Evolutionary conservation across 2,329 filamentous ascomycete species (phyloP), one percentile per base, ranked within the genome.

Genomic region (Rutstroemia sp.): DNA sequence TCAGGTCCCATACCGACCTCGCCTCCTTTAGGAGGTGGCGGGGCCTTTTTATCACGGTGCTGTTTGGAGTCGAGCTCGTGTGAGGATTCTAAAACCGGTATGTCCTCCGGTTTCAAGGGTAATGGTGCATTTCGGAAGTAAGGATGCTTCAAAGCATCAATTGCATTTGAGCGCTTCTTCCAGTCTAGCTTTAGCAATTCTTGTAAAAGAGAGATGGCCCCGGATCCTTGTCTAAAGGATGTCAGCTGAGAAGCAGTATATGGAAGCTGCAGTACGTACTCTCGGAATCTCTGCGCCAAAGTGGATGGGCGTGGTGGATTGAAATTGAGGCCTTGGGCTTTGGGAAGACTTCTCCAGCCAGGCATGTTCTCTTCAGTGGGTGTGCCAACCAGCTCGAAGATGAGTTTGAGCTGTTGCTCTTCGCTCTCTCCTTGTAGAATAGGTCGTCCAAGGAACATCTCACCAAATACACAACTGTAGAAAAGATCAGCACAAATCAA

Each of bases 61-160:
- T 92, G 95, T 69, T 91, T 84, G 51, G 92, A 83, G 69, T 99
- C 94, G n/a, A 97, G 77, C 71, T 99, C 94, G 72, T 99, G 94
- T 46, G 91, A 96, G 66, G 96, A 92, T 68, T 95, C 89, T 67
- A 96, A 97, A 16, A 76, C 81, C 2, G 94, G 94, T n/a, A 99
- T 80, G 51, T 97, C 91, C 61, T 87, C 86, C 1, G 94, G 90
- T 55, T 82, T 81, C 40, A 92, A 84, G 8, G 94, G 94, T 4
- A 87, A 76, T 4, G 94, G 94, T 1, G 80, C 73, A 56, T 82
- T 87, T 60, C 83, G 86, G 75, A 99, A 97, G 72, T 96, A 99
- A 1, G 89, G 84, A 67, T 99, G 94, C 61, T 95, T 82, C 21
- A 99, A 76, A 1, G 94, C 94, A 72, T 99, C 94, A 25, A 95